Evolutionary conservation across 805 yeast species (phyloP).

Genomic region (Ogataea pini): DNA sequence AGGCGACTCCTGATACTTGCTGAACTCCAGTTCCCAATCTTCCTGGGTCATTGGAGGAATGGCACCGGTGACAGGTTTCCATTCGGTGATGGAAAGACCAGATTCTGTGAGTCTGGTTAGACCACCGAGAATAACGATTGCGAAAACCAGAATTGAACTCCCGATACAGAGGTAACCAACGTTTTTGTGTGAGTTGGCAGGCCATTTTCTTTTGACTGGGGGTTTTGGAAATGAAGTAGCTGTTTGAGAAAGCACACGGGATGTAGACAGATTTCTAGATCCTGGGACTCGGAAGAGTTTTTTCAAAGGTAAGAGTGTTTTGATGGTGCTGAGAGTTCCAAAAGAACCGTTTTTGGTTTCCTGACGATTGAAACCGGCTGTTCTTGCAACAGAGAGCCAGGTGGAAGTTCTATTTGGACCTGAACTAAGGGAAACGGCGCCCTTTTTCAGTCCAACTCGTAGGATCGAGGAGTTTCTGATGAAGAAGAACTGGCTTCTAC

Average conservation of each 20-base stretch:
- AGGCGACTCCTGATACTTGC: conserved; percentile 80
- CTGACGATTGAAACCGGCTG: not conserved
- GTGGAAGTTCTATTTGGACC: not conserved
- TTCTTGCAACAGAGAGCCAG: not conserved
- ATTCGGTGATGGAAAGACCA: conserved; percentile 93
- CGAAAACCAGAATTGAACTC: conserved; percentile 86
- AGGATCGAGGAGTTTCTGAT: conserved; percentile 52
- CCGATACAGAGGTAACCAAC: conserved; percentile 91
- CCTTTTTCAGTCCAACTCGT: conserved; percentile 24
- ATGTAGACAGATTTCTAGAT: conserved; percentile 19
- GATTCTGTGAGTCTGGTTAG: conserved; percentile 93
- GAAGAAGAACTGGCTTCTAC: conserved; percentile 59
- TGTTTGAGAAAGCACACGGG: conserved; percentile 5
- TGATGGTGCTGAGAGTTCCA: not conserved
- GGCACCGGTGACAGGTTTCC: conserved; percentile 97
- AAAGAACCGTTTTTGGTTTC: not conserved
- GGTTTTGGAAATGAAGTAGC: not conserved
- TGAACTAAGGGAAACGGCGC: conserved; percentile 5
- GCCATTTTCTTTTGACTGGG: conserved; percentile 33
- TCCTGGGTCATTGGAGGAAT: conserved; percentile 80
- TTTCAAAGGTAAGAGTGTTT: not conserved
- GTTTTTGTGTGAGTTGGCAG: conserved; percentile 48
- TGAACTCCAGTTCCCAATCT: conserved; percentile 87
- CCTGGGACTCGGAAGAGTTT: not conserved
- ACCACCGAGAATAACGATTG: conserved; percentile 96